A percentile compares a stretch with the other conserved stretches of the same genome.
phyloP scores from a whole-genome alignment of 148 eudicot species.

The Cornus florida region DNA sequence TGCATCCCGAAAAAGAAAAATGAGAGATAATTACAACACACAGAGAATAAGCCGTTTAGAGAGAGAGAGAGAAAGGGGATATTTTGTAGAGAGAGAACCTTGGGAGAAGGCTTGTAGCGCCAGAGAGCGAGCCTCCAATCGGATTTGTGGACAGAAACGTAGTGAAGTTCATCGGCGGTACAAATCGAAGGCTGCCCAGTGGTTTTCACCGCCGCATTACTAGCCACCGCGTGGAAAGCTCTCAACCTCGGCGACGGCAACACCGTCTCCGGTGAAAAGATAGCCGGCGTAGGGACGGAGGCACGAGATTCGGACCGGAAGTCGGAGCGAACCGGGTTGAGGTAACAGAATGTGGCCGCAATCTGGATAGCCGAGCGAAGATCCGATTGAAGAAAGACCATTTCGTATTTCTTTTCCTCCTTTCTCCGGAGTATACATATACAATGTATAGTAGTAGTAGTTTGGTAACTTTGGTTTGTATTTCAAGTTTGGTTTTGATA shows the following conservation, averaged over 20 bases:
- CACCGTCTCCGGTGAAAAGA: neutral
- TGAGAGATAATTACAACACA: too few relatives aligned
- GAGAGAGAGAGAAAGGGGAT: neutral
- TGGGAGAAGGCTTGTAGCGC: constrained; percentile 79
- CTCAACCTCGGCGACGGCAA: constrained; percentile 18
- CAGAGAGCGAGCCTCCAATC: constrained; percentile 91
- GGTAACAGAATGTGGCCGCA: constrained; percentile 12
- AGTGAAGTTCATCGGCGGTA: constrained; percentile 96
- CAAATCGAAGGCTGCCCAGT: constrained; percentile 66
- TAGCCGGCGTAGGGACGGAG: constrained; percentile 14
- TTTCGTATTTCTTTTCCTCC: neutral
- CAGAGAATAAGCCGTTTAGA: too few relatives aligned
- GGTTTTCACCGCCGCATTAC: constrained; percentile 30
- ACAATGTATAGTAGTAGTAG: too few relatives aligned
- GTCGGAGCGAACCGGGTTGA: constrained; percentile 17
- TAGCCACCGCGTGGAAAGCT: constrained; percentile 38
- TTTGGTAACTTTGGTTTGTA: too few relatives aligned
- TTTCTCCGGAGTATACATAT: too few relatives aligned
- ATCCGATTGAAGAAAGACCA: constrained; percentile 16
- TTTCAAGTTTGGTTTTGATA: too few relatives aligned
- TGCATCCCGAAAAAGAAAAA: neutral
- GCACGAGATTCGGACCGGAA: neutral
- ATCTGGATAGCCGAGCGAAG: constrained; percentile 25
- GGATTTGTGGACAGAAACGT: constrained; percentile 61
- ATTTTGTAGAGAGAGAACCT: constrained; percentile 31